Percentiles rank a stretch among this genome's conserved stretches.
Conservation (phyloP, 805 yeast genomes). For the Teunomyces funiuensis region DNA sequence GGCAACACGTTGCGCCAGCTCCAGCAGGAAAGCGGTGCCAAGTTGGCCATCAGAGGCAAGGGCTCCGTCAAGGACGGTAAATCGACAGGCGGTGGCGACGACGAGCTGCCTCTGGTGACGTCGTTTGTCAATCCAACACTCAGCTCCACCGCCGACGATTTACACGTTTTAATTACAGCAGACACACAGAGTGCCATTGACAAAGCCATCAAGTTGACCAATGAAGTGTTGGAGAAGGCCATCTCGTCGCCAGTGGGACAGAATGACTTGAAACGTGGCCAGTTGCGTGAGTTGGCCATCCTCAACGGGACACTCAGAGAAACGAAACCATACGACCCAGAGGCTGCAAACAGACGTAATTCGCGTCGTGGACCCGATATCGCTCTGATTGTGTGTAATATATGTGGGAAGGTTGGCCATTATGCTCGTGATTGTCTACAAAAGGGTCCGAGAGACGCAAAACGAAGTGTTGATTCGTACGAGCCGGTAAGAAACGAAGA, state of each 20-base stretch:
- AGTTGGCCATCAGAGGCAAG: constrained; percentile 86
- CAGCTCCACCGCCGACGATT: constrained; percentile 54
- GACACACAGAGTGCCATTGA: constrained; percentile 76
- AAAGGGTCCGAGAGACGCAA: constrained; percentile 1
- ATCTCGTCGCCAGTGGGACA: constrained; percentile 90
- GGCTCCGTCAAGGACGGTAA: constrained; percentile 96
- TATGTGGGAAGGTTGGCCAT: constrained; percentile 85
- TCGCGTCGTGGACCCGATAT: constrained; percentile 42
- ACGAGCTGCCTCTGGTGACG: constrained; percentile 24
- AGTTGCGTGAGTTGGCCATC: constrained; percentile 87
- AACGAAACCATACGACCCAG: constrained; percentile 56
- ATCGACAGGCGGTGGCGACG: constrained; percentile 50
- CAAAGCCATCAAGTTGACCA: constrained; percentile 71
- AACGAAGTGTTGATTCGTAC: neutral
- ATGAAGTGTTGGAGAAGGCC: constrained; percentile 77
- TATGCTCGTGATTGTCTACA: constrained; percentile 79
- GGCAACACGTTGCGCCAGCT: constrained; percentile 83
- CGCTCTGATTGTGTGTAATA: constrained; percentile 61
- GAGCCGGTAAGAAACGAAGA: constrained; percentile 9
- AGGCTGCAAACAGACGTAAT: constrained; percentile 33
- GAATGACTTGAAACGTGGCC: constrained; percentile 87
- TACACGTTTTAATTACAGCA: constrained; percentile 85
- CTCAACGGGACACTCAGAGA: constrained; percentile 92
- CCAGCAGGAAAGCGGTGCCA: constrained; percentile 85
- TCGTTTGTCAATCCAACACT: constrained; percentile 23